phyloP scores from a whole-genome alignment of 495 filamentous ascomycete species.

The Penicillium cataractarum region DNA sequence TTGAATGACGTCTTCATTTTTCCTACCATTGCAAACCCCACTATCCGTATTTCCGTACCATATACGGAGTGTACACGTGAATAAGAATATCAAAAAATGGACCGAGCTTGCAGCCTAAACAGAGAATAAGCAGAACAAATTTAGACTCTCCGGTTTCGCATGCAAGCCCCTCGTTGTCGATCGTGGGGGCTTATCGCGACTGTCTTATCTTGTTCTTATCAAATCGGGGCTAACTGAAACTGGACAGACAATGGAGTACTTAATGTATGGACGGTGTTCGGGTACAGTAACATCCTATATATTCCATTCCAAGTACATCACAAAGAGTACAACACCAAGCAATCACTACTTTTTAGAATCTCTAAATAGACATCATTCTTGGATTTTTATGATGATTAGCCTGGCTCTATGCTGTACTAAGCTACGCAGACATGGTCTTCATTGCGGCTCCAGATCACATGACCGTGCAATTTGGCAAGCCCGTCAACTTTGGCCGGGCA shows the following conservation, averaged over 20 bases:
- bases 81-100: not conserved
- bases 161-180: constrained; percentile 1
- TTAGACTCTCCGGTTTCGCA: constrained; percentile 1
- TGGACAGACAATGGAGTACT: too few species aligned
- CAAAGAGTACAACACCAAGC: too few species aligned
- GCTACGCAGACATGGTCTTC: not conserved
- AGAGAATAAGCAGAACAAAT: not conserved
- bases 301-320: too few species aligned
- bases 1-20: constrained; percentile 13
- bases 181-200: not conserved
- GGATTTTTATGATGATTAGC: not conserved
- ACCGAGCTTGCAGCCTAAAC: not conserved
- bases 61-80: not conserved
- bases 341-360: too few species aligned
- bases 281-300: too few species aligned
- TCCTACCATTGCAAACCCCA: not conserved
- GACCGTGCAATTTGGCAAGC: not conserved
- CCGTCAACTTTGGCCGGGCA: not conserved
- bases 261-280: too few species aligned
- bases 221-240: too few species aligned
- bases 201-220: not conserved
- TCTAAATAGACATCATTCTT: too few species aligned
- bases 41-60: not conserved
- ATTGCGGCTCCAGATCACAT: not conserved
- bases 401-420: too few species aligned